phyloP scores from a whole-genome alignment of 345 rosid genomes.

The Trapa incisa region DNA sequence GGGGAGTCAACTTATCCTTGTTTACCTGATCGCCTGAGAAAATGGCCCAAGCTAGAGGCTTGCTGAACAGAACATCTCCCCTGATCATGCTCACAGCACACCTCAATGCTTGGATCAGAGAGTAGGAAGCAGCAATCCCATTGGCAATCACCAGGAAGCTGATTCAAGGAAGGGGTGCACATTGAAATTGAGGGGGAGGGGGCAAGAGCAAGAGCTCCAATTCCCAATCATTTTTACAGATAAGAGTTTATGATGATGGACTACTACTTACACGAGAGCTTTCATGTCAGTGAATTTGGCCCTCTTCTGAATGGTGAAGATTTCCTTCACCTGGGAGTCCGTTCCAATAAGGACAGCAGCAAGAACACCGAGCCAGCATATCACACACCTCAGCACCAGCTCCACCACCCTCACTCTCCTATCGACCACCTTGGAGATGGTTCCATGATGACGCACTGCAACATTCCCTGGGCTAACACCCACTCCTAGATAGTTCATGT shows the following conservation, averaged over 20 bases:
- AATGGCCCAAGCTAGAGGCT: slow-evolving; percentile 74
- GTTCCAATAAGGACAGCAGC: slow-evolving; percentile 63
- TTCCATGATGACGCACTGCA: slow-evolving; percentile 38
- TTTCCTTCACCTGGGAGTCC: slow-evolving; percentile 54
- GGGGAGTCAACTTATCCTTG: no score
- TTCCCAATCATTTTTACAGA: not conserved
- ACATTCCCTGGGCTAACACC: slow-evolving; percentile 61
- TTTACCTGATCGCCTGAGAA: slow-evolving; percentile 84
- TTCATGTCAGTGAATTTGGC: slow-evolving; percentile 87
- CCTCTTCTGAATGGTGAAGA: slow-evolving; percentile 58
- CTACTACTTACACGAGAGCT: slow-evolving; percentile 63
- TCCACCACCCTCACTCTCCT: slow-evolving; percentile 60
- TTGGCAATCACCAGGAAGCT: slow-evolving; percentile 68
- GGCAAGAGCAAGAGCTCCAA: not conserved
- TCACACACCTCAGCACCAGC: slow-evolving; percentile 57
- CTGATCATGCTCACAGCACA: slow-evolving; percentile 47
- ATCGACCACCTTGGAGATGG: slow-evolving; percentile 44
- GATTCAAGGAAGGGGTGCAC: slow-evolving; percentile 15
- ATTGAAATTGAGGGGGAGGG: not conserved
- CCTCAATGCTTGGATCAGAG: slow-evolving; percentile 61
- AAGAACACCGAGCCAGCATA: slow-evolving; percentile 38
- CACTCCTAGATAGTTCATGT: slow-evolving; percentile 49
- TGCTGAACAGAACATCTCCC: slow-evolving; percentile 56
- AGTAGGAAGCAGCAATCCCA: slow-evolving; percentile 63
- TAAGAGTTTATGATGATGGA: not conserved